Percentiles rank a stretch among this genome's conserved stretches.
Conservation (phyloP, 306 rosid genomes). For the Rosa chinensis region DNA sequence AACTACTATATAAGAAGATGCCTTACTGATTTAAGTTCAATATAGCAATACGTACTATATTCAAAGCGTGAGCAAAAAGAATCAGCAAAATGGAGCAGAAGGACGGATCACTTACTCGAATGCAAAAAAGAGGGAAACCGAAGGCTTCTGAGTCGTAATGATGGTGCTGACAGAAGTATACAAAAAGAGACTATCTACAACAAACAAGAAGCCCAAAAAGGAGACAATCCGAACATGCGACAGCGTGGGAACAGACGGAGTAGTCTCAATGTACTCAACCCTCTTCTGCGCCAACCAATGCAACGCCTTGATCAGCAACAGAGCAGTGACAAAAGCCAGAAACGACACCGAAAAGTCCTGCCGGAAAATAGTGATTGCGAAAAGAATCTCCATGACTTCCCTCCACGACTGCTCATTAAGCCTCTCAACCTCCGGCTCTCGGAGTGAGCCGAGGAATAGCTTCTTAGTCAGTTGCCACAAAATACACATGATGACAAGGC, state of each 20-base stretch:
- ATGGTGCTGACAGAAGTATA: conserved; percentile 63
- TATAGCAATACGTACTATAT: background rate
- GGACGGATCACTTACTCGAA: conserved; percentile 77
- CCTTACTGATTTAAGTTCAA: background rate
- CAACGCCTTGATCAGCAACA: conserved; percentile 83
- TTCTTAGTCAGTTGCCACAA: conserved; percentile 86
- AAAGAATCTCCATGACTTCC: conserved; percentile 96
- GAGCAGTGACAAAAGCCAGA: conserved; percentile 87
- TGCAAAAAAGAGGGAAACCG: conserved; percentile 90
- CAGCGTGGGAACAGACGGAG: conserved; percentile 73
- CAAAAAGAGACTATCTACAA: conserved; percentile 71
- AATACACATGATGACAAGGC: conserved; percentile 81
- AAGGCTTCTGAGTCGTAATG: conserved; percentile 67
- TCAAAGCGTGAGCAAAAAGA: background rate
- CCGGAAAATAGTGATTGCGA: conserved; percentile 92
- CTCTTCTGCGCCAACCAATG: conserved; percentile 99
- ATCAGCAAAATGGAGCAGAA: conserved; percentile 9
- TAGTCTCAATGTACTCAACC: conserved; percentile 96
- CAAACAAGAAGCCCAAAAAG: conserved; percentile 85
- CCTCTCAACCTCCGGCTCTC: conserved; percentile 99
- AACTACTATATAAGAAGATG: background rate
- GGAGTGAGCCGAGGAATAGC: conserved; percentile 80
- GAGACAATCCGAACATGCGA: conserved; percentile 92
- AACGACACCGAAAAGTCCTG: conserved; percentile 94
- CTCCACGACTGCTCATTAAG: conserved; percentile 98